A percentile compares a stretch with the other conserved stretches of the same genome.
Conservation (phyloP, 768 basidiomycete species). For the Lactarius akahatsu region DNA sequence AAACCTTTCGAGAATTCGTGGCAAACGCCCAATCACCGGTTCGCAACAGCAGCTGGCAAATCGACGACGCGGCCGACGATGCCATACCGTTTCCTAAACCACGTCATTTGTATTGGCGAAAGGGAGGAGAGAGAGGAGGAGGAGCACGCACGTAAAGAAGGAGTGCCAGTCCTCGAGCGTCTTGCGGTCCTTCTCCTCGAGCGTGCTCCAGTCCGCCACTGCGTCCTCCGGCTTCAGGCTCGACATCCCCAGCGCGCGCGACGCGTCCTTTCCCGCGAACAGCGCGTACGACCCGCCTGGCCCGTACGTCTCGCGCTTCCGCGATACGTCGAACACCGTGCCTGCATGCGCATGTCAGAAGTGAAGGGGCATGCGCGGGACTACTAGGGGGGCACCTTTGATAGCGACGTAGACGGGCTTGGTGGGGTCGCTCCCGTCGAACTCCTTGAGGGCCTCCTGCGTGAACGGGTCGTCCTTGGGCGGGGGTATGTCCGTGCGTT, state of each 20-base stretch:
- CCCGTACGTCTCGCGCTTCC: constrained; percentile 88
- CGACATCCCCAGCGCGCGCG: constrained; percentile 84
- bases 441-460: constrained; percentile 61
- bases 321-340: constrained; percentile 85
- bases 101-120: background rate
- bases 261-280: constrained; percentile 94
- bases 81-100: constrained; percentile 76
- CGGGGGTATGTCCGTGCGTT: constrained; percentile 56
- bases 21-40: constrained; percentile 22
- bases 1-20: background rate
- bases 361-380: background rate
- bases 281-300: constrained; percentile 73
- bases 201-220: constrained; percentile 75
- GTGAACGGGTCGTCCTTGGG: constrained; percentile 83
- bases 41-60: constrained; percentile 42
- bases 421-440: constrained; percentile 61
- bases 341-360: constrained; percentile 45
- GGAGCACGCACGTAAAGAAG: constrained; percentile 74
- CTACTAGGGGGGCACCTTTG: constrained; percentile 56
- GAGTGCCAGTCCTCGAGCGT: constrained; percentile 86
- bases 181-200: constrained; percentile 71
- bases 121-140: background rate
- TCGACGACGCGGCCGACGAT: constrained; percentile 75
- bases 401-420: constrained; percentile 90
- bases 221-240: constrained; percentile 86